phyloP scores from a whole-genome alignment of 179 eudicot genomes.

The Beta lomatogona region DNA sequence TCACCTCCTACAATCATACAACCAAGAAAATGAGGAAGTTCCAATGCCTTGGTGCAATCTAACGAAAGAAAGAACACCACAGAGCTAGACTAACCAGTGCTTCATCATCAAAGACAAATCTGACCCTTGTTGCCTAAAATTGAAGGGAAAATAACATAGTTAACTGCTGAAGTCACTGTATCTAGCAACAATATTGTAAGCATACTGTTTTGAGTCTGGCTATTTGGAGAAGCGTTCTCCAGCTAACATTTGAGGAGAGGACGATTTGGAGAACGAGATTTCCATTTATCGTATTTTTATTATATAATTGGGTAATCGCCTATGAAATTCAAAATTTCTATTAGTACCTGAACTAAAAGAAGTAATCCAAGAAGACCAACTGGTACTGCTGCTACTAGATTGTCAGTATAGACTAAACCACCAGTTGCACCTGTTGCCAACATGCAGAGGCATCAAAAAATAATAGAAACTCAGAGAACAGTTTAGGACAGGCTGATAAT shows the following conservation, averaged over 20 bases:
- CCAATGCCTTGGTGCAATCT: neutral
- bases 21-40: neutral
- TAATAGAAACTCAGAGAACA: neutral
- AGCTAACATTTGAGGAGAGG: too few species aligned
- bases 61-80: neutral
- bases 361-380: slow-evolving; percentile 92
- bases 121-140: slow-evolving; percentile 89
- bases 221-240: too few species aligned
- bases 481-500: neutral
- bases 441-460: neutral
- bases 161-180: neutral
- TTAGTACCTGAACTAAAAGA: slow-evolving; percentile 73
- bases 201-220: too few species aligned
- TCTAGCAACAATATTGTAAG: neutral
- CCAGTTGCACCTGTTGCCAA: slow-evolving; percentile 68
- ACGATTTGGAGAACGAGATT: too few species aligned
- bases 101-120: slow-evolving; percentile 90
- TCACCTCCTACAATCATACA: slow-evolving; percentile 65
- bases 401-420: slow-evolving; percentile 66
- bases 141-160: slow-evolving; percentile 12
- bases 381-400: slow-evolving; percentile 80
- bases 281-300: too few species aligned
- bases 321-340: neutral
- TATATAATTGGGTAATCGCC: neutral
- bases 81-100: slow-evolving; percentile 76